phyloP scores from a whole-genome alignment of 768 basidiomycete species.

The Russula ochroleuca region DNA sequence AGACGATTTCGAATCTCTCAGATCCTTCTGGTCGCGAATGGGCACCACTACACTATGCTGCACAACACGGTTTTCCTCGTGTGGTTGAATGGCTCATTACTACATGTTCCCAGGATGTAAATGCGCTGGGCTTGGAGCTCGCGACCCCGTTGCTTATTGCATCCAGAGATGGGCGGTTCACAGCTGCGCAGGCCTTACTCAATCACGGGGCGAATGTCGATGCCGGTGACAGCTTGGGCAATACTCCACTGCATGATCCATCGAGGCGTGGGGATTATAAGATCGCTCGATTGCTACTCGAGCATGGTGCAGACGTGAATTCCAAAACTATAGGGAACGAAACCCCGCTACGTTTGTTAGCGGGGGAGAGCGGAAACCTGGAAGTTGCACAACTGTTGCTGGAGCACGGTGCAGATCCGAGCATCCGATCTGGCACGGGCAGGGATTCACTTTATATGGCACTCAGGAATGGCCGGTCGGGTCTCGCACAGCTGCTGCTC shows the following conservation, averaged over 20 bases:
- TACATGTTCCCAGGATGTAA: neutral
- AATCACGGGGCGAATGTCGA: neutral
- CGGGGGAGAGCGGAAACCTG: too few relatives aligned
- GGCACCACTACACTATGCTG: neutral
- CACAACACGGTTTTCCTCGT: neutral
- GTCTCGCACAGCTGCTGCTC: neutral
- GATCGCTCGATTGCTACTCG: neutral
- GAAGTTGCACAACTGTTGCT: neutral
- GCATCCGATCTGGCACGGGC: rapidly evolving
- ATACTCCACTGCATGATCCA: neutral
- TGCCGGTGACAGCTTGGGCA: neutral
- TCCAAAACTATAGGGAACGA: rapidly evolving
- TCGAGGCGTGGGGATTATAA: neutral
- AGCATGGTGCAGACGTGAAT: neutral
- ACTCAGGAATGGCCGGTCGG: neutral
- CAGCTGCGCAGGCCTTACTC: neutral
- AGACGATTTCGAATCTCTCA: too few relatives aligned
- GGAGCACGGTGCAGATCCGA: neutral
- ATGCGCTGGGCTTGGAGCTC: neutral
- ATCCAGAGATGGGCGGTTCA: too few relatives aligned
- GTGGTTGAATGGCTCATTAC: neutral
- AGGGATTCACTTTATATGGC: neutral
- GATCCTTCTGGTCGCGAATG: neutral
- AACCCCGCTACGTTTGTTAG: neutral
- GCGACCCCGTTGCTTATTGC: neutral